Percentiles rank a stretch among this genome's conserved stretches.
Conservation (phyloP, 2,329 filamentous ascomycete genomes). For the Hypoxylon sp. region DNA sequence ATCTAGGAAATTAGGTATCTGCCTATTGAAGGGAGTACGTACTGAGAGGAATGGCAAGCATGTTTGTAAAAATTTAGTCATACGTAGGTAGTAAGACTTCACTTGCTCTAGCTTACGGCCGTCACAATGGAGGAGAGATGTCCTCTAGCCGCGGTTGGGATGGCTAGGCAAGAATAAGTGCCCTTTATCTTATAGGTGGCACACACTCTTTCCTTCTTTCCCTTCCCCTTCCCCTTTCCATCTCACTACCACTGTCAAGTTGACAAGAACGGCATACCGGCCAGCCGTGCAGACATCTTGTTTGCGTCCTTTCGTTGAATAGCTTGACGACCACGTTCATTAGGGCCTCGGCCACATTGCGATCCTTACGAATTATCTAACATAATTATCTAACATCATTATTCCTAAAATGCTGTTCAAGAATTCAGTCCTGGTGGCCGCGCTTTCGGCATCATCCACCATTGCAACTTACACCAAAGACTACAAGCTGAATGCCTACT, state of each 20-base stretch:
- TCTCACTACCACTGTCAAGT: constrained; percentile 33
- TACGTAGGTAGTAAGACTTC: constrained; percentile 15
- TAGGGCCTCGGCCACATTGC: constrained; percentile 45
- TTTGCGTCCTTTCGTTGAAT: constrained; percentile 50
- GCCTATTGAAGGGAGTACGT: neutral
- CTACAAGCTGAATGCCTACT: constrained; percentile 48
- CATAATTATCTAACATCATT: constrained; percentile 38
- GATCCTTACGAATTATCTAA: constrained; percentile 41
- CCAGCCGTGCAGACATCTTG: constrained; percentile 48
- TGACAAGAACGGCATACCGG: constrained; percentile 45
- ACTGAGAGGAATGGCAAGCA: constrained; percentile 5
- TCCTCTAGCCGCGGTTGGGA: constrained; percentile 11
- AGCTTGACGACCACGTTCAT: constrained; percentile 43
- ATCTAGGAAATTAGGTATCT: constrained; percentile 27
- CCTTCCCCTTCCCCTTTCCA: constrained; percentile 27
- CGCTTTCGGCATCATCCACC: constrained; percentile 39
- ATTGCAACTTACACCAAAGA: constrained; percentile 41
- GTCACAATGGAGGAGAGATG: constrained; percentile 14
- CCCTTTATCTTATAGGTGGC: constrained; percentile 25
- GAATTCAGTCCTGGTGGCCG: constrained; percentile 41
- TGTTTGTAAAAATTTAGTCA: constrained; percentile 17
- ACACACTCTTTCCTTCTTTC: constrained; percentile 23
- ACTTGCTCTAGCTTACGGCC: constrained; percentile 14
- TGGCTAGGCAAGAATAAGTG: constrained; percentile 14
- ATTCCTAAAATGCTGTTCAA: constrained; percentile 44